Base-by-base conservation (phyloP, 2,329 filamentous ascomycete genomes). In the Pseudogymnoascus sp. region DNA sequence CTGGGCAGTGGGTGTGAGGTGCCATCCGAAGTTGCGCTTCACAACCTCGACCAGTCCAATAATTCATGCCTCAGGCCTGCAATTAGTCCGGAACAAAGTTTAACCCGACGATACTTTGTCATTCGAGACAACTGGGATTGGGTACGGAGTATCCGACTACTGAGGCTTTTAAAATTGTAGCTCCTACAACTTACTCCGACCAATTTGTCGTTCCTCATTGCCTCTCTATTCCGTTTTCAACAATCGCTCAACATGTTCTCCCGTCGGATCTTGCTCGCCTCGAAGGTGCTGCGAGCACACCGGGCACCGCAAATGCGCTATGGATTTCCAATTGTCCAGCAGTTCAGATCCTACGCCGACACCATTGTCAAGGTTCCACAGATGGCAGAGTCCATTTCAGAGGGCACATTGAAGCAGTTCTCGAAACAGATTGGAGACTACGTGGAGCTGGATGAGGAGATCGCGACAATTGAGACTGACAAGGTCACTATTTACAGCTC, bases 351-450 rank as follows among this genome's bases (percentile, higher is more conserved):
- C 69, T 88, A 88, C 73, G 93, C 93, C 75, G 92, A 96, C 74
- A 88, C 85, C 70, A 79, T 93, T 68, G 87, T 99, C 77, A 93
- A 98, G 80, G 95, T 98, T 70, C 95, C 95, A 36, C 86, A 95
- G 75, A 98, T 99, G 95, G 95, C 95, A 68, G 95, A 99, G 79
- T 98, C 95, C 61, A 98, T 99, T 77, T 96, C 92, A 51, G 95
- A 99, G 78, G 95, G 95, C 67, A 99, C 95, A 21, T 77, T 99
- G 73, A 97, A 96, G 80, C 92, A 96, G 75, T 98, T 93, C 82
- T 89, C 86, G 73, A 98, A 98, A 77, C 77, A 93, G 79, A 81
- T 97, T 71, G 95, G 95, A 73, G 95, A 99, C 76, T 93, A 87
- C 72, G 93, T 99, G 62, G 92, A 96, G 80, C 88, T 89, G 73